Conservation (phyloP, 2,329 filamentous ascomycete species). For the Fonsecaea monophora region DNA sequence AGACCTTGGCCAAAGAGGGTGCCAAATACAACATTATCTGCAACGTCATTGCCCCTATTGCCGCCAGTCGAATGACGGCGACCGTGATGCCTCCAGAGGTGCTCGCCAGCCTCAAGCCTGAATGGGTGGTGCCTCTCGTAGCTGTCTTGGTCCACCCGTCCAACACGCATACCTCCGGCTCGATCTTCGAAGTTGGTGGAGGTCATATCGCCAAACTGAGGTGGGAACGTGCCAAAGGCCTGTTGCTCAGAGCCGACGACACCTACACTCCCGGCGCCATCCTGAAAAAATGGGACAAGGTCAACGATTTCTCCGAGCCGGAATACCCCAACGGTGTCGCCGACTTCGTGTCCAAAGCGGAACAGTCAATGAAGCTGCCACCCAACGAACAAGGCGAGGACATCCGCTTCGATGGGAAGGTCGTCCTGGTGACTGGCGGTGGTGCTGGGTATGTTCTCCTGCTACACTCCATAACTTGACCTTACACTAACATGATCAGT, state of each 20-base stretch:
- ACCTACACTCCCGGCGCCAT: slow-evolving; percentile 87
- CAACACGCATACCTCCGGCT: slow-evolving; percentile 81
- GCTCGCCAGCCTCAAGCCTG: slow-evolving; percentile 81
- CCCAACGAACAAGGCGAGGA: slow-evolving; percentile 74
- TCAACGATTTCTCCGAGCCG: slow-evolving; percentile 83
- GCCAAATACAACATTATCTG: slow-evolving; percentile 95
- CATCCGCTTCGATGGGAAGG: slow-evolving; percentile 81
- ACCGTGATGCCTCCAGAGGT: slow-evolving; percentile 96
- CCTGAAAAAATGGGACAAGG: slow-evolving; percentile 85
- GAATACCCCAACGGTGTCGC: slow-evolving; percentile 84
- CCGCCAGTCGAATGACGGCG: slow-evolving; percentile 92
- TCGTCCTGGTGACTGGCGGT: slow-evolving; percentile 85
- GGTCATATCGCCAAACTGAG: slow-evolving; percentile 91
- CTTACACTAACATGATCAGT: slow-evolving; percentile 52
- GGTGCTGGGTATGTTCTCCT: slow-evolving; percentile 70
- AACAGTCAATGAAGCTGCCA: slow-evolving; percentile 79
- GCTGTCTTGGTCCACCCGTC: slow-evolving; percentile 85
- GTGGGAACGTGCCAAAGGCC: slow-evolving; percentile 92
- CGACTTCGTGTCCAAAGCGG: slow-evolving; percentile 85
- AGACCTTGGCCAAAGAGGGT: slow-evolving; percentile 97
- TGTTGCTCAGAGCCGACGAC: slow-evolving; percentile 86
- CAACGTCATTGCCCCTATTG: slow-evolving; percentile 95
- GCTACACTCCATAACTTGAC: slow-evolving; percentile 5
- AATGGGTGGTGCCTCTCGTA: slow-evolving; percentile 94
- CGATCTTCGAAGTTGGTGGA: slow-evolving; percentile 92